Evolutionary conservation across 2,329 filamentous ascomycete genomes (phyloP).

Genomic region (Colletotrichum spinosum): DNA sequence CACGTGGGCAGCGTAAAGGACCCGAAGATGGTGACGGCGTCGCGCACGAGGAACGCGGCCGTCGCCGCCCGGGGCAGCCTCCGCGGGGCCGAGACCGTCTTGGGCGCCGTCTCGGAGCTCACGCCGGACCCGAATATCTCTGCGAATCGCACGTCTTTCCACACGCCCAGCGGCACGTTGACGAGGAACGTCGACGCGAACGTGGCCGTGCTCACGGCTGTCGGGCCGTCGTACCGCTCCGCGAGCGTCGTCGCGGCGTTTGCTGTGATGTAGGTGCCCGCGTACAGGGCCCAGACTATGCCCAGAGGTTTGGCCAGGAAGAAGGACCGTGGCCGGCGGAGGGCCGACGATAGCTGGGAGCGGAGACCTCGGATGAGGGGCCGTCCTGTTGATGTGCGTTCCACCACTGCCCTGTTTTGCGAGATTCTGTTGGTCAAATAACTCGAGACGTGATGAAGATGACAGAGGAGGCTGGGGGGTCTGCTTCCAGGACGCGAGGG

Average conservation of each 20-base stretch:
- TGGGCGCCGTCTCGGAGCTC: constrained; percentile 5
- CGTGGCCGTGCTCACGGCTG: constrained; percentile 41
- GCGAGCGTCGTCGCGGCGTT: constrained; percentile 44
- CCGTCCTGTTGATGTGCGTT: constrained; percentile 31
- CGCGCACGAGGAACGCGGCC: constrained; percentile 43
- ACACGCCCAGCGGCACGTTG: constrained; percentile 47
- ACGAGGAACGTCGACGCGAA: constrained; percentile 43
- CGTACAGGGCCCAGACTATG: constrained; percentile 46
- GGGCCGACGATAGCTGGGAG: constrained; percentile 14
- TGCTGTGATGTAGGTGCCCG: constrained; percentile 44
- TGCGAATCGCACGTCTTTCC: constrained; percentile 47
- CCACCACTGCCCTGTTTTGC: constrained; percentile 37
- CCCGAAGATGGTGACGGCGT: constrained; percentile 47
- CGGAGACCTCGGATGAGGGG: constrained; percentile 35
- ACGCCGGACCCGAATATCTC: constrained; percentile 43
- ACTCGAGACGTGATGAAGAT: no score
- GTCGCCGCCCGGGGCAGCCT: constrained; percentile 42
- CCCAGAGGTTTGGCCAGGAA: constrained; percentile 42
- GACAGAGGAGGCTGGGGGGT: not conserved
- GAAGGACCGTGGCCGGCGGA: constrained; percentile 42
- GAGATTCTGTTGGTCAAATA: constrained; percentile 5
- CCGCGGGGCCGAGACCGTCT: constrained; percentile 22
- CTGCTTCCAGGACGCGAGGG: not conserved
- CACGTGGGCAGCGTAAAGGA: constrained; percentile 45
- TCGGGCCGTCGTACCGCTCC: constrained; percentile 40